Percentiles rank a stretch among this genome's conserved stretches.
Conservation (phyloP, 2,329 filamentous ascomycete species). For the Sporothrix globosa region DNA sequence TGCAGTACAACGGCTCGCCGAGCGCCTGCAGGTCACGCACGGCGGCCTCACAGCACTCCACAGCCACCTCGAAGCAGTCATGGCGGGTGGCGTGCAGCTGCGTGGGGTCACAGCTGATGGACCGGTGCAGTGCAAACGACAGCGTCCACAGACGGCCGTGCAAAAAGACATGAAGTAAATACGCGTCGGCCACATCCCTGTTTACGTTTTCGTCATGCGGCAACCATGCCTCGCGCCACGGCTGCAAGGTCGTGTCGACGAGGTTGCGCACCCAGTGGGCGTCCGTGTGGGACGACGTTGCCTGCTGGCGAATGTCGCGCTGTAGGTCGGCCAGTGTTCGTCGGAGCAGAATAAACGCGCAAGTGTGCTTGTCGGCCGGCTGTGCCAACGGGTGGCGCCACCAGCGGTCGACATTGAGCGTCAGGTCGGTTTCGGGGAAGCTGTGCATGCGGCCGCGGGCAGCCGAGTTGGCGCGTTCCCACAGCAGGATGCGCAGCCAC, state of each 20-base stretch:
- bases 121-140: slow-evolving; percentile 9
- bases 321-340: slow-evolving; percentile 7
- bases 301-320: not conserved
- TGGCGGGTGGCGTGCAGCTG: slow-evolving; percentile 15
- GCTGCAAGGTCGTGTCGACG: slow-evolving; percentile 1
- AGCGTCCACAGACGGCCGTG: slow-evolving; percentile 14
- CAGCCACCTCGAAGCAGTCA: slow-evolving; percentile 3
- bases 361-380: not conserved
- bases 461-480: slow-evolving; percentile 11
- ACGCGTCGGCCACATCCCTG: not conserved
- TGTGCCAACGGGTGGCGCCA: slow-evolving; percentile 8
- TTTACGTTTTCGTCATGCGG: not conserved
- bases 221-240: not conserved
- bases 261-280: slow-evolving; percentile 7
- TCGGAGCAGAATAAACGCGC: slow-evolving; percentile 2
- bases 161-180: not conserved
- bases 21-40: slow-evolving; percentile 1
- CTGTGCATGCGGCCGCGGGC: slow-evolving; percentile 15
- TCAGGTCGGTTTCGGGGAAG: slow-evolving; percentile 17
- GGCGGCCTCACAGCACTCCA: slow-evolving; percentile 1
- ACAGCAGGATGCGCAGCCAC: slow-evolving; percentile 14
- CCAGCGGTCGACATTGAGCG: slow-evolving; percentile 14
- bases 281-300: not conserved
- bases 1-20: slow-evolving; percentile 1
- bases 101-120: slow-evolving; percentile 1